phyloP scores from a whole-genome alignment of 2,329 filamentous ascomycete genomes.

The Ceratocystiopsis brevicomis region DNA sequence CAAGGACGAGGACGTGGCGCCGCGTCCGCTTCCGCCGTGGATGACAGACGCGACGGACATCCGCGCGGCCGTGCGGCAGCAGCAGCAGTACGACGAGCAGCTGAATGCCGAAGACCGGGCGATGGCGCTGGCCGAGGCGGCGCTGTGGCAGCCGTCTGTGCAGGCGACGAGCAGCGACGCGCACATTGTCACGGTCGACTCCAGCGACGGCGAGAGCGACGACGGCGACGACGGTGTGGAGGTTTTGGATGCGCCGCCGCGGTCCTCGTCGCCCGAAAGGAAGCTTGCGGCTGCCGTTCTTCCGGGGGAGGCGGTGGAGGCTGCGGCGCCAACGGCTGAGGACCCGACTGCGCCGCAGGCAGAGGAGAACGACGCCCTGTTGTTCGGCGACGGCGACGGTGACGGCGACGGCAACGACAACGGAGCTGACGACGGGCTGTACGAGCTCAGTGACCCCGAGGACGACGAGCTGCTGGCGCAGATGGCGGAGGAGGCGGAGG shows the following conservation, averaged over 20 bases:
- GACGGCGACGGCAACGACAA: constrained; percentile 7
- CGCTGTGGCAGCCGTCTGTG: constrained; percentile 22
- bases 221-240: constrained; percentile 25
- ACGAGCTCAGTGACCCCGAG: constrained; percentile 68
- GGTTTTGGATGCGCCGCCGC: constrained; percentile 30
- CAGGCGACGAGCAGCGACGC: constrained; percentile 19
- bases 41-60: constrained; percentile 47
- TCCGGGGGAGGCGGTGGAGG: too few relatives aligned
- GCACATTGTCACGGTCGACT: constrained; percentile 36
- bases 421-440: constrained; percentile 43
- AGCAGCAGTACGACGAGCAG: constrained; percentile 34
- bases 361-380: constrained; percentile 10
- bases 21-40: constrained; percentile 58
- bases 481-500: constrained; percentile 77
- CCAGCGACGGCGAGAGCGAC: constrained; percentile 34
- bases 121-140: constrained; percentile 35
- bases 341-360: too few relatives aligned
- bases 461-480: constrained; percentile 78
- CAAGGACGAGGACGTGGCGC: constrained; percentile 19
- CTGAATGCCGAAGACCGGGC: constrained; percentile 46
- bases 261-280: constrained; percentile 12
- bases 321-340: too few relatives aligned
- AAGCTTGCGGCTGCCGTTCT: constrained; percentile 22
- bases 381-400: constrained; percentile 9
- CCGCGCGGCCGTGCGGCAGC: constrained; percentile 39